Evolutionary conservation across 1,139 yeast species (phyloP).

Genomic region (Entelexis sorbosivorans): DNA sequence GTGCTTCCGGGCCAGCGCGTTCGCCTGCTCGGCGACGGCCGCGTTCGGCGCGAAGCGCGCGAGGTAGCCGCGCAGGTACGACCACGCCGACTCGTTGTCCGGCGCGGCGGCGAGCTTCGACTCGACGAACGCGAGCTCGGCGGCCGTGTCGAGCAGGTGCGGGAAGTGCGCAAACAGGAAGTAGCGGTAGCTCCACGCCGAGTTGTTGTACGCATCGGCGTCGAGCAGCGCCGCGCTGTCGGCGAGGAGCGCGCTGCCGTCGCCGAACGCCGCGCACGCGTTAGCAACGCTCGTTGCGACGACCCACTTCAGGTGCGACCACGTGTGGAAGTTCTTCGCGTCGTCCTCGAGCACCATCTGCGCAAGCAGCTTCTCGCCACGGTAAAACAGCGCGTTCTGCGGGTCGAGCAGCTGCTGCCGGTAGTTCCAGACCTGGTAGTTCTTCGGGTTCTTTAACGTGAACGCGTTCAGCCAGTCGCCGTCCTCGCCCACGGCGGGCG

Average conservation of each 20-base stretch:
- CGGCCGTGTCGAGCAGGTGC: conserved; percentile 25
- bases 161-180: conserved; percentile 34
- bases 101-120: conserved; percentile 49
- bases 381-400: conserved; percentile 15
- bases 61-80: conserved; percentile 49
- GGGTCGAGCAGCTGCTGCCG: conserved; percentile 39
- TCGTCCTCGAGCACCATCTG: conserved; percentile 64
- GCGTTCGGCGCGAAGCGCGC: conserved; percentile 2
- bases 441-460: conserved; percentile 70
- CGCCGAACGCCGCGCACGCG: conserved; percentile 31
- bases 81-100: conserved; percentile 84
- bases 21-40: background rate
- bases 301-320: conserved; percentile 86
- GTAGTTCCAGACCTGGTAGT: conserved; percentile 94
- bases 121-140: conserved; percentile 41
- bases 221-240: conserved; percentile 43
- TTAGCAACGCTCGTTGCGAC: conserved; percentile 36
- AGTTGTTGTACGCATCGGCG: conserved; percentile 70
- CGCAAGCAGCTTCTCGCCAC: conserved; percentile 51
- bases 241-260: conserved; percentile 38
- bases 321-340: conserved; percentile 85
- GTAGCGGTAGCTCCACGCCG: conserved; percentile 87
- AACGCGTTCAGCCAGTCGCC: conserved; percentile 63
- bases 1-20: background rate
- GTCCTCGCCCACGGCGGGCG: conserved; percentile 26